Conservation (phyloP, 2,329 filamentous ascomycete genomes). For the Neophaeococcomyces aloes region DNA sequence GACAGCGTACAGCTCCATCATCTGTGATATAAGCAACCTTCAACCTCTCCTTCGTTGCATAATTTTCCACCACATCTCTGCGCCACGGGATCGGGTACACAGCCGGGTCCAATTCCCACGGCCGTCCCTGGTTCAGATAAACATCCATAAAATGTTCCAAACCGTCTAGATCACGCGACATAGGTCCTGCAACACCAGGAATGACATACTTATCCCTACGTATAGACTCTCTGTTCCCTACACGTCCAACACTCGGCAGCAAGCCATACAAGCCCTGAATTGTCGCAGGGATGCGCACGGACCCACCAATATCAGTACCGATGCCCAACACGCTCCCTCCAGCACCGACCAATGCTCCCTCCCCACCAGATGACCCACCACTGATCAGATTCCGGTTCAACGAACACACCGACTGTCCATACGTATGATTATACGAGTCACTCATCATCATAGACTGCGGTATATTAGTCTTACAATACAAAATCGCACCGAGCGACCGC, state of each 20-base stretch:
- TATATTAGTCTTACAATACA: slow-evolving; percentile 44
- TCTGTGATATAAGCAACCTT: slow-evolving; percentile 42
- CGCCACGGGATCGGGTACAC: slow-evolving; percentile 48
- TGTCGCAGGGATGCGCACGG: slow-evolving; percentile 42
- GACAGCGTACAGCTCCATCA: slow-evolving; percentile 45
- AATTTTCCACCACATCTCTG: slow-evolving; percentile 32
- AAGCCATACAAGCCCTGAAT: slow-evolving; percentile 41
- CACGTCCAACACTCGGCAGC: slow-evolving; percentile 25
- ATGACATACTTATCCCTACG: slow-evolving; percentile 27
- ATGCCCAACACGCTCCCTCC: slow-evolving; percentile 41
- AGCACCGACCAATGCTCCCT: slow-evolving; percentile 42
- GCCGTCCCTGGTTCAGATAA: slow-evolving; percentile 30
- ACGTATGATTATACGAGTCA: slow-evolving; percentile 44
- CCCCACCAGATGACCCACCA: slow-evolving; percentile 44
- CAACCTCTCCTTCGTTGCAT: slow-evolving; percentile 32
- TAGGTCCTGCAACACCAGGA: slow-evolving; percentile 42
- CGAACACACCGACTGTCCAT: slow-evolving; percentile 40
- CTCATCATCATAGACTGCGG: slow-evolving; percentile 39
- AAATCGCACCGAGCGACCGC: slow-evolving; percentile 34
- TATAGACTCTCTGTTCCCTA: slow-evolving; percentile 16
- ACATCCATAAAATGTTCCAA: slow-evolving; percentile 34
- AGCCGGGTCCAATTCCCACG: slow-evolving; percentile 45
- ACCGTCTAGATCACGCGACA: slow-evolving; percentile 43
- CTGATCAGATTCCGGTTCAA: slow-evolving; percentile 39
- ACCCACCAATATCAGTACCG: slow-evolving; percentile 47